Evolutionary conservation across 306 rosid species (phyloP).

Genomic region (Canavalia ensiformis): DNA sequence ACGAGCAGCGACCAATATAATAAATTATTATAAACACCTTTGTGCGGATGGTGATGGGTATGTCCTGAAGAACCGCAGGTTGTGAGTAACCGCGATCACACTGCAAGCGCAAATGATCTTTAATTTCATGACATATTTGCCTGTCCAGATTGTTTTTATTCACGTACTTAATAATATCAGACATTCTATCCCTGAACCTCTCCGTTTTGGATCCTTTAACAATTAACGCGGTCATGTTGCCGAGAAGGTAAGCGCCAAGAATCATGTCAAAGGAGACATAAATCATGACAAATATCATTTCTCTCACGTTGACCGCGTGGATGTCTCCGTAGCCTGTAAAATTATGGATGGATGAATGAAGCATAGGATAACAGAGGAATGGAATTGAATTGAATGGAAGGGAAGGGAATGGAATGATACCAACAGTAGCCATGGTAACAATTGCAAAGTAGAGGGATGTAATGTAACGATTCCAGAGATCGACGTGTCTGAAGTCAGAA

Average conservation of each 20-base stretch:
- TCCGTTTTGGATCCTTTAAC: conserved; percentile 79
- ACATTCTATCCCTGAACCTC: conserved; percentile 69
- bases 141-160: conserved; percentile 60
- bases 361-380: too few species aligned
- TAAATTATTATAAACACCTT: conserved; percentile 53
- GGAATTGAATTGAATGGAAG: background rate
- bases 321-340: conserved; percentile 73
- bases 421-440: conserved; percentile 80
- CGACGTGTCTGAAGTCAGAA: conserved; percentile 63
- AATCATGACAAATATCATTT: conserved; percentile 77
- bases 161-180: conserved; percentile 64
- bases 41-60: conserved; percentile 64
- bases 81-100: conserved; percentile 59
- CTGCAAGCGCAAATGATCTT: conserved; percentile 64
- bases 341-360: background rate
- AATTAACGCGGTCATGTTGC: conserved; percentile 71
- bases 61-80: conserved; percentile 60
- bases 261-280: conserved; percentile 78
- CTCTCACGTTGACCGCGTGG: conserved; percentile 74
- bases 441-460: conserved; percentile 77
- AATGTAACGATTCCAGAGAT: conserved; percentile 70
- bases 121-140: conserved; percentile 46
- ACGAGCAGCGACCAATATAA: background rate
- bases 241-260: conserved; percentile 74
- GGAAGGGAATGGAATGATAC: background rate